These are phyloP conservation scores for Cryphonectria naterciae DNA, from an alignment of 2,329 filamentous ascomycete genomes.

Conservation along the genomic window DNA sequence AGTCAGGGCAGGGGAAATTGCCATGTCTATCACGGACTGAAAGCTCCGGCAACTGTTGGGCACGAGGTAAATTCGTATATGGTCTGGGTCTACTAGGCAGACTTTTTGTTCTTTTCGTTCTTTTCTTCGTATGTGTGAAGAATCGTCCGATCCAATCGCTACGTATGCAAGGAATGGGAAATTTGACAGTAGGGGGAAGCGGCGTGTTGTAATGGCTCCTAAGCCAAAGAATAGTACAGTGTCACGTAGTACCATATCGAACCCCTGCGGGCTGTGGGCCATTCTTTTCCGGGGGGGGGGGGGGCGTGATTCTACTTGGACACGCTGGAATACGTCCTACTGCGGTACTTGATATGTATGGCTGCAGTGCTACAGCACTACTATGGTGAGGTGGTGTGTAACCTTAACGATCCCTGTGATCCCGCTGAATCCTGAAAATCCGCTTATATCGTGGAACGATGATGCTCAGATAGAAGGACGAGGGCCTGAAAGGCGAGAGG, in stretches of 20 bases:
- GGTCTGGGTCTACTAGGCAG: background rate
- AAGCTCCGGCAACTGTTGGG: slow-evolving; percentile 1
- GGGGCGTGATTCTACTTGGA: too few species aligned
- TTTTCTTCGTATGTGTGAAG: background rate
- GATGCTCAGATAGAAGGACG: background rate
- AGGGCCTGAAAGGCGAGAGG: background rate
- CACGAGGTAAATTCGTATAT: background rate
- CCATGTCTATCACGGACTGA: background rate
- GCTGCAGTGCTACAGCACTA: background rate
- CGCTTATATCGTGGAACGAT: background rate
- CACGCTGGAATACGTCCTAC: background rate
- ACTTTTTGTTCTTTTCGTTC: background rate
- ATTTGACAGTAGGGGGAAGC: background rate
- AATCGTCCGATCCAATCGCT: background rate
- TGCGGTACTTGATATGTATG: too few species aligned
- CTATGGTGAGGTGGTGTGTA: background rate
- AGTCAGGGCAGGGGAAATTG: background rate
- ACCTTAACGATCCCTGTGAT: background rate
- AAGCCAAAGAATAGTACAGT: background rate
- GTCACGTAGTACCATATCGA: background rate
- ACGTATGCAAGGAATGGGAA: background rate
- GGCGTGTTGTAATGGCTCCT: background rate
- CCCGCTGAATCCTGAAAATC: background rate
- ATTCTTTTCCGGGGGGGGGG: background rate
- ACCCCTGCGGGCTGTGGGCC: background rate